phyloP scores from a whole-genome alignment of 2,329 filamentous ascomycete species.

The Didymella glomerata region DNA sequence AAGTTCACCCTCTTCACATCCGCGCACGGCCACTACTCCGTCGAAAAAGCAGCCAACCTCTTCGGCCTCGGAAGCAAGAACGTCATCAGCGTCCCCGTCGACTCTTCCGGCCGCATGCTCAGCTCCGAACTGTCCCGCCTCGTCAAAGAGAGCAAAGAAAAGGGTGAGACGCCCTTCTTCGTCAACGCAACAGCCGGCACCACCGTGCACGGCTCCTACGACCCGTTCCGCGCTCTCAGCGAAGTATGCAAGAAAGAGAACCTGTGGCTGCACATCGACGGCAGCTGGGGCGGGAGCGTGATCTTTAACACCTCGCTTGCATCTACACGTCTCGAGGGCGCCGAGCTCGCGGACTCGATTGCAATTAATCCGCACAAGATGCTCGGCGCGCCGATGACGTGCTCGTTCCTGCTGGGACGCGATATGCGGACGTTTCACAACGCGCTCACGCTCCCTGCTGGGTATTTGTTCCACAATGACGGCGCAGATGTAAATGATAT shows the following conservation, averaged over 20 bases:
- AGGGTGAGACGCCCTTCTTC: conserved; percentile 86
- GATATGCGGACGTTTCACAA: conserved; percentile 80
- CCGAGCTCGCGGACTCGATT: conserved; percentile 78
- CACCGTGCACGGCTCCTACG: conserved; percentile 89
- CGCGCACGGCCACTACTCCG: conserved; percentile 89
- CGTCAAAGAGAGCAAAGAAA: conserved; percentile 67
- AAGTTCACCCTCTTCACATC: conserved; percentile 87
- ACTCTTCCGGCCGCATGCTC: conserved; percentile 75
- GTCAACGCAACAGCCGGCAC: conserved; percentile 96
- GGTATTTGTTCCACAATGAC: conserved; percentile 67
- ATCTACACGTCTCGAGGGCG: conserved; percentile 71
- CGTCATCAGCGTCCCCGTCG: conserved; percentile 79
- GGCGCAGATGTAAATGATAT: conserved; percentile 57
- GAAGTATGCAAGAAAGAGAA: conserved; percentile 73
- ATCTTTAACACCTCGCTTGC: conserved; percentile 72
- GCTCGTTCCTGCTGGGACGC: conserved; percentile 82
- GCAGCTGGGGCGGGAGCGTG: conserved; percentile 86
- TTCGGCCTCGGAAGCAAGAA: conserved; percentile 80
- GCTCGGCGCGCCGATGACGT: conserved; percentile 90
- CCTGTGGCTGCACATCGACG: conserved; percentile 94
- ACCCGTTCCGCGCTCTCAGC: conserved; percentile 76
- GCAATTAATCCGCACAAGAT: conserved; percentile 98
- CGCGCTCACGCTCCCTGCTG: conserved; percentile 86
- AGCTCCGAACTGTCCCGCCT: conserved; percentile 69
- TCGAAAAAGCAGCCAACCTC: conserved; percentile 94